phyloP scores from a whole-genome alignment of 257 asterid species.

The Cordia subcordata region DNA sequence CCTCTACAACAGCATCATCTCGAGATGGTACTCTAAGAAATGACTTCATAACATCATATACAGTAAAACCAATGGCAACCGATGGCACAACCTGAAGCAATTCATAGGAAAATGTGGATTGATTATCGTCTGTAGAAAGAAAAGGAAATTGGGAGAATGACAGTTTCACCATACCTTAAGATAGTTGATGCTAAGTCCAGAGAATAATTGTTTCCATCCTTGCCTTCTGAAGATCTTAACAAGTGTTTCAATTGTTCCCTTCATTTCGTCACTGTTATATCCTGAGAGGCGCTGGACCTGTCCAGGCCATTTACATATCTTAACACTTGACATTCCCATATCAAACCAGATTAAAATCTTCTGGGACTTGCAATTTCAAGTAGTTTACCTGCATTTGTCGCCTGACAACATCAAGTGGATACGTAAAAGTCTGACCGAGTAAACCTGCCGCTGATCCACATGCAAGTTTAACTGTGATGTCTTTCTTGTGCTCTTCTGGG shows the following conservation, averaged over 20 bases:
- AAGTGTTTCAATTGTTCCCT: conserved; percentile 64
- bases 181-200: conserved; percentile 96
- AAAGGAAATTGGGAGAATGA: conserved; percentile 4
- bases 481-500: conserved; percentile 63
- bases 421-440: conserved; percentile 91
- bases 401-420: conserved; percentile 91
- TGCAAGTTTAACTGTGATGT: conserved; percentile 67
- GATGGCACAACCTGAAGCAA: conserved; percentile 81
- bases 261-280: conserved; percentile 34
- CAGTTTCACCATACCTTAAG: conserved; percentile 47
- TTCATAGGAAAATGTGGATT: not conserved
- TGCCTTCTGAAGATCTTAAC: conserved; percentile 45
- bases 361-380: not conserved
- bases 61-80: conserved; percentile 91
- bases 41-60: conserved; percentile 76
- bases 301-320: not conserved
- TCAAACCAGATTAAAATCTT: not conserved
- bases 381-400: conserved; percentile 90
- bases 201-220: conserved; percentile 89
- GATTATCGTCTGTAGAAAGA: conserved; percentile 1
- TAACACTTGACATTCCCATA: not conserved
- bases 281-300: conserved; percentile 74
- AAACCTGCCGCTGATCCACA: conserved; percentile 95
- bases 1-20: conserved; percentile 49
- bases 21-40: conserved; percentile 74